Conservation (phyloP, 179 eudicot species). For the Camellia oleifera region DNA sequence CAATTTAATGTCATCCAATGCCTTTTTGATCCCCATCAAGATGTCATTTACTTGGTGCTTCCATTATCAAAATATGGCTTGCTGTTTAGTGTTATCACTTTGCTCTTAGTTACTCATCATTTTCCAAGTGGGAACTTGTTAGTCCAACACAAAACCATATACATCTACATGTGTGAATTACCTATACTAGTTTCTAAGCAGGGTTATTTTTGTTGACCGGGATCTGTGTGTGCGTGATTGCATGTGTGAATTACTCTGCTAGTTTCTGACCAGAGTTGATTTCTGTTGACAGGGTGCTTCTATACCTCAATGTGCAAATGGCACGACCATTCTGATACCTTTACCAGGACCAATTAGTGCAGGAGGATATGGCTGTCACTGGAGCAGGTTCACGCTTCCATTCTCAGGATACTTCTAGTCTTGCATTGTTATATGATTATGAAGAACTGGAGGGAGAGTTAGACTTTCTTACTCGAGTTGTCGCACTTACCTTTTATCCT, state of each 20-base stretch:
- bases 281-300: constrained; percentile 67
- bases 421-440: constrained; percentile 79
- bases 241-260: neutral
- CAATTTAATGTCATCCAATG: neutral
- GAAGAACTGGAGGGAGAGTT: constrained; percentile 95
- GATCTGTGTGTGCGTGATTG: neutral
- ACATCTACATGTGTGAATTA: neutral
- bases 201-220: neutral
- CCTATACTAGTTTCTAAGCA: neutral
- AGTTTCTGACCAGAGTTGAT: constrained; percentile 13
- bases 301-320: constrained; percentile 84
- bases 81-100: neutral
- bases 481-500: constrained; percentile 85
- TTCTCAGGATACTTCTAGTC: constrained; percentile 59
- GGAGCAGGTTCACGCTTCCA: constrained; percentile 90
- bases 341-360: constrained; percentile 75
- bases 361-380: constrained; percentile 92
- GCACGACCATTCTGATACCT: constrained; percentile 77
- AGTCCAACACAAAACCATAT: neutral
- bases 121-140: neutral
- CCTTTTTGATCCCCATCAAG: neutral
- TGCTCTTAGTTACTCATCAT: neutral
- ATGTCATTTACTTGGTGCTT: neutral
- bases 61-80: neutral
- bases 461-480: constrained; percentile 94